Evolutionary conservation across 2,329 filamentous ascomycete species (phyloP).

Genomic region (Hortaea werneckii): DNA sequence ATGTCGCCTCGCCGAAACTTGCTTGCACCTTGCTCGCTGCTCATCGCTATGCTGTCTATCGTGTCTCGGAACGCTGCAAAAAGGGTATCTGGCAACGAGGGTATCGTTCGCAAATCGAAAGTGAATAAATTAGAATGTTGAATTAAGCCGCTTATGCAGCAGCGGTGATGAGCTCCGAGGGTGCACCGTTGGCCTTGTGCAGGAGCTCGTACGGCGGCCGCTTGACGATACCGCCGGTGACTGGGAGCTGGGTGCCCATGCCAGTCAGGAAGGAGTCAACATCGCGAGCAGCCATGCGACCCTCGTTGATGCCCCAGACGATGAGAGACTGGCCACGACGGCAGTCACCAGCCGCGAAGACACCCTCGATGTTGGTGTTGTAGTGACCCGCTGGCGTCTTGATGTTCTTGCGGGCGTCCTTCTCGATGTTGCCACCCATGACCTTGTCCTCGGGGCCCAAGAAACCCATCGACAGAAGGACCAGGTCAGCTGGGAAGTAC

Average conservation of each 20-base stretch:
- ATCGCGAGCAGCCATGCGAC: constrained; percentile 82
- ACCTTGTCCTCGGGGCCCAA: constrained; percentile 83
- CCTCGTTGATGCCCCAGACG: constrained; percentile 98
- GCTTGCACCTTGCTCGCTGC: not conserved
- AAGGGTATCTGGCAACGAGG: constrained; percentile 1
- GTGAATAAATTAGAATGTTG: not conserved
- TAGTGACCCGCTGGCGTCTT: constrained; percentile 87
- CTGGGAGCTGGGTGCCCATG: constrained; percentile 64
- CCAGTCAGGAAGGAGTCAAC: constrained; percentile 80
- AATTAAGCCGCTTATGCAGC: constrained; percentile 11
- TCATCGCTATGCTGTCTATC: not conserved
- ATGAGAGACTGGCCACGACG: constrained; percentile 90
- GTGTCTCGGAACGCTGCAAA: not conserved
- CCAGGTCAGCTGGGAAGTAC: constrained; percentile 92
- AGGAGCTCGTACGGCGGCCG: constrained; percentile 65
- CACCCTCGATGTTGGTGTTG: constrained; percentile 73
- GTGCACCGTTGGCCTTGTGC: constrained; percentile 28
- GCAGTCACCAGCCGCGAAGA: constrained; percentile 93
- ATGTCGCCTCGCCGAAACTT: not conserved
- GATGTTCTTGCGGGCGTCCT: constrained; percentile 87
- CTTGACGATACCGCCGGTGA: constrained; percentile 89
- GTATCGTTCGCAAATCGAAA: not conserved
- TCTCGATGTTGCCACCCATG: constrained; percentile 78
- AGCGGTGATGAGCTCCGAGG: constrained; percentile 26
- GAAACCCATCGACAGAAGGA: constrained; percentile 95